Conservation (phyloP, 208 protist genomes). For the Leishmania aethiopica region DNA sequence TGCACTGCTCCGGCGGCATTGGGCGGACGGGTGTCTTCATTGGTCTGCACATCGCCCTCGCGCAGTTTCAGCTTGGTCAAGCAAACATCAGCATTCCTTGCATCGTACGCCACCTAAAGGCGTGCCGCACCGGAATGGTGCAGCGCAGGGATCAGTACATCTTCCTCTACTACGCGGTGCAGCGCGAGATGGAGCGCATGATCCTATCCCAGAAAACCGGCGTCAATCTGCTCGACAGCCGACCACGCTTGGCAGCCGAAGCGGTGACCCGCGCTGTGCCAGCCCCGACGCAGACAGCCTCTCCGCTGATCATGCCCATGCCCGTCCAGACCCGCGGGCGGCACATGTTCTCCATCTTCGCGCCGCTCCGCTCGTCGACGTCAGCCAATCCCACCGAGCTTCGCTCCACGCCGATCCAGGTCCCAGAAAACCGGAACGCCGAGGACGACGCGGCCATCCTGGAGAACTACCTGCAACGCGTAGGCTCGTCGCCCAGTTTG, state of each 20-base stretch:
- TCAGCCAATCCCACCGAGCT: not conserved
- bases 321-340: not conserved
- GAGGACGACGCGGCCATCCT: slow-evolving; percentile 32
- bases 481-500: slow-evolving; percentile 4
- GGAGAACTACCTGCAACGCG: slow-evolving; percentile 39
- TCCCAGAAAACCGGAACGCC: slow-evolving; percentile 17
- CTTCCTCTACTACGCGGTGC: slow-evolving; percentile 73
- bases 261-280: slow-evolving; percentile 6
- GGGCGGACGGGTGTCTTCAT: slow-evolving; percentile 91
- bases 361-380: not conserved
- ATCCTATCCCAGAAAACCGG: slow-evolving; percentile 65
- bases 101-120: slow-evolving; percentile 70
- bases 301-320: slow-evolving; percentile 28
- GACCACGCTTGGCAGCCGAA: slow-evolving; percentile 7
- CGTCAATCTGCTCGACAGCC: slow-evolving; percentile 53
- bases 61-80: slow-evolving; percentile 71
- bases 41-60: slow-evolving; percentile 71
- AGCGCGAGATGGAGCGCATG: slow-evolving; percentile 84
- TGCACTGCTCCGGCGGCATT: slow-evolving; percentile 89
- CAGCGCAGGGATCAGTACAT: slow-evolving; percentile 86
- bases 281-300: slow-evolving; percentile 11
- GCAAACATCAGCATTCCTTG: slow-evolving; percentile 55
- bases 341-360: slow-evolving; percentile 2
- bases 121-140: slow-evolving; percentile 83
- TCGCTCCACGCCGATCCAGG: slow-evolving; percentile 15